Base-by-base conservation (phyloP, 164 flowering plant species). In the Stephania japonica region DNA sequence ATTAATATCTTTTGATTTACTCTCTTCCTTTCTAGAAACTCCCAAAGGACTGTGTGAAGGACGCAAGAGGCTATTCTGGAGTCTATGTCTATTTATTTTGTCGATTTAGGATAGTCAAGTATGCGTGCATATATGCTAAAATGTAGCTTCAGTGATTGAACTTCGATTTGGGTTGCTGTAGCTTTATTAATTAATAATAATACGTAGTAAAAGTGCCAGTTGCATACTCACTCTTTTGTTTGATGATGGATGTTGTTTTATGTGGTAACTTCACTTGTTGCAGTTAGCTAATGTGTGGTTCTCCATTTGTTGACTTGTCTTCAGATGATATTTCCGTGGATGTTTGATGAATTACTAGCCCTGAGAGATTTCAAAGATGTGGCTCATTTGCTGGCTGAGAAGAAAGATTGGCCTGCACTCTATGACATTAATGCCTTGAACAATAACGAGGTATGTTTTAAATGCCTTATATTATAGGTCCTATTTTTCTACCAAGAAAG, bases 251-350 rank as follows among this genome's bases (percentile, higher is more conserved):
- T 56, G 42, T 68, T 26, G 18, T 41, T 32, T 38, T 25, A 21
- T 47, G 69, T 23, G 27, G 61, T 65, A 32, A 4, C 38, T 32
- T 7, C 19, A 63, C 75, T 71, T 73, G 69, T 16, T 62, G 53
- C 42, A 49, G 53, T 38, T 32, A 50, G 41, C 75, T 73, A 41
- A 73, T 72, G 50, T 11, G 4, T 59, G 49, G 71, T 18, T 72
- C 76, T 62, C 23, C 59, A 24, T 79, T 59, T 63, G 56, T 32
- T 72, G 12, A 32, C 38, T 32, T 32, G 38, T 0, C 61, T 65
- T 70, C 86, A 95, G 98, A 96, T 96, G 99, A 78, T 96, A 72
- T 96, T 93, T 79, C 97, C 98, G 42, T 96, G 99, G 99, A 85
- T 93, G 89, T 96, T 93, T 81, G 97, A 96, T 67, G 99, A 93